These are phyloP conservation scores for Begonia fuchsioides DNA, from an alignment of 306 rosid genomes.

Conservation along the genomic window DNA sequence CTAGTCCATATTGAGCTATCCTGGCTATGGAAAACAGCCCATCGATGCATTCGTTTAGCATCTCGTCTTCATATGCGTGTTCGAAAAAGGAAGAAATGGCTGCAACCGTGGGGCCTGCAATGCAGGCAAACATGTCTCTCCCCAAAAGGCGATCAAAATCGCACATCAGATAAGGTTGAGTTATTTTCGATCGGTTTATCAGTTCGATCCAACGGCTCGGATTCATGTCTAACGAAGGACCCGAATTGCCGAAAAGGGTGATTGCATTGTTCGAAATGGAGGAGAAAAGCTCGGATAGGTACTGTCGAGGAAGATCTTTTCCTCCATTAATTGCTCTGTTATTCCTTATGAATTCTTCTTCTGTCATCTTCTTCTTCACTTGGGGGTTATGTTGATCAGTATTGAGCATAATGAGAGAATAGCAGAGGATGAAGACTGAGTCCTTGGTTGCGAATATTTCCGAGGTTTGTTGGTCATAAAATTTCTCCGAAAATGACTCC, in stretches of 20 bases:
- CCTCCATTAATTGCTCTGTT: constrained; percentile 83
- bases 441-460: constrained; percentile 64
- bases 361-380: constrained; percentile 93
- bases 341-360: constrained; percentile 79
- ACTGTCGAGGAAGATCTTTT: constrained; percentile 81
- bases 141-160: constrained; percentile 46
- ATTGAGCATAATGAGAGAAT: constrained; percentile 84
- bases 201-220: constrained; percentile 82
- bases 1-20: constrained; percentile 69
- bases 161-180: constrained; percentile 23
- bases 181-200: constrained; percentile 43
- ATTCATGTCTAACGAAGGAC: constrained; percentile 40
- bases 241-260: constrained; percentile 26
- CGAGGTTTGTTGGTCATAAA: constrained; percentile 50
- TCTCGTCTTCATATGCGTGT: constrained; percentile 72
- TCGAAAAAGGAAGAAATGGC: constrained; percentile 75
- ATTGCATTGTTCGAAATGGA: constrained; percentile 57
- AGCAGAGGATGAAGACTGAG: constrained; percentile 66
- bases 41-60: constrained; percentile 84
- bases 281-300: constrained; percentile 61
- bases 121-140: constrained; percentile 86
- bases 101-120: constrained; percentile 82
- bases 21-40: constrained; percentile 70
- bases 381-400: constrained; percentile 96
- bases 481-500: constrained; percentile 63